phyloP scores from a whole-genome alignment of 108 stramenopile species.

The Pseudonitzschia multistriata region DNA sequence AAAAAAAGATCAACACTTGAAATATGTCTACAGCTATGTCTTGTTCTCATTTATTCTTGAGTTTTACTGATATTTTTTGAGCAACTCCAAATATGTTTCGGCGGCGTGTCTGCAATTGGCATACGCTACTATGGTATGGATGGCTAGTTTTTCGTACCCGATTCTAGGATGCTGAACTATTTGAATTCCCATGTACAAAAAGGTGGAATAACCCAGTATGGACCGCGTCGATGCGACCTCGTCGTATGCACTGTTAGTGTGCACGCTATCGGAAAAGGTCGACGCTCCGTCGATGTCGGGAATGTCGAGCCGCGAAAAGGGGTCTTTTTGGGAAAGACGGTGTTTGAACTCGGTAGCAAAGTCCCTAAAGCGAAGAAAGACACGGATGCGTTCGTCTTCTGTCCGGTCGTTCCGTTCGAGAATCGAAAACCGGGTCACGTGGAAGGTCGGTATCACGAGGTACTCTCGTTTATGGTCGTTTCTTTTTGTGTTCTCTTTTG shows the following conservation, averaged over 20 bases:
- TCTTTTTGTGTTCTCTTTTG: too few species aligned
- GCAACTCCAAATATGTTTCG: background rate
- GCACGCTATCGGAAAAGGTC: background rate
- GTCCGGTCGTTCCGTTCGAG: slow-evolving; percentile 1
- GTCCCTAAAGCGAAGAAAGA: background rate
- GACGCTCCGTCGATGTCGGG: slow-evolving; percentile 1
- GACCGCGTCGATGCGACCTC: slow-evolving; percentile 5
- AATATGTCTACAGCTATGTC: too few species aligned
- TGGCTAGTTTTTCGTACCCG: background rate
- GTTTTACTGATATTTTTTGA: background rate
- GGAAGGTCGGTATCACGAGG: background rate
- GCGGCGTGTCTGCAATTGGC: background rate
- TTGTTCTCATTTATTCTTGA: too few species aligned
- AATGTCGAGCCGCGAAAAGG: background rate
- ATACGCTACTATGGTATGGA: background rate
- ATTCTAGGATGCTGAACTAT: background rate
- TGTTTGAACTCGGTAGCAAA: background rate
- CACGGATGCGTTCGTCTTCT: background rate
- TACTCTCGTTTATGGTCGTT: background rate
- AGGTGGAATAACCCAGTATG: slow-evolving; percentile 1
- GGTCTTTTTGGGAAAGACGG: background rate
- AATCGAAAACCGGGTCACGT: background rate
- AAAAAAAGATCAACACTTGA: too few species aligned
- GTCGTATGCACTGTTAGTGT: slow-evolving; percentile 1
- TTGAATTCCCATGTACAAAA: background rate